Evolutionary conservation across 1,284 basidiomycete genomes (phyloP).

Genomic region (Chiua sp.): DNA sequence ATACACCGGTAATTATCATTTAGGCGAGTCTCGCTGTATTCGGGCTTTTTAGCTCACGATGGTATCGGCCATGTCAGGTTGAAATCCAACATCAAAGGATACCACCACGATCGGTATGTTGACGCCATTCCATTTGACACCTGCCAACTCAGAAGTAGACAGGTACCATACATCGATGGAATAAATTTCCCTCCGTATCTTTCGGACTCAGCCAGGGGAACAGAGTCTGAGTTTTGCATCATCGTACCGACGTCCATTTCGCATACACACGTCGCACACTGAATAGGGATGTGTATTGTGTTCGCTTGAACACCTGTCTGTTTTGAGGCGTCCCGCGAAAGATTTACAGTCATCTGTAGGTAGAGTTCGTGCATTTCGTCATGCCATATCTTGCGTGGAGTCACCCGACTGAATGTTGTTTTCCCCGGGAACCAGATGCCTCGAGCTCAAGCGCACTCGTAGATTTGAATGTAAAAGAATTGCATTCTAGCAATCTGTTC

Average conservation of each 20-base stretch:
- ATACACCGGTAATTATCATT: not conserved
- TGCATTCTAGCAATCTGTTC: not conserved
- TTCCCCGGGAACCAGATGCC: not conserved
- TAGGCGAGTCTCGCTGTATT: not conserved
- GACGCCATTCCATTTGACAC: not conserved
- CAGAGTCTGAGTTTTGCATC: not conserved
- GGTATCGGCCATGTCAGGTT: not conserved
- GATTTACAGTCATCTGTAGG: no score
- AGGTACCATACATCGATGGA: not conserved
- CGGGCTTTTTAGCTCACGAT: constrained; percentile 1
- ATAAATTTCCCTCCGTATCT: not conserved
- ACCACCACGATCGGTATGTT: not conserved
- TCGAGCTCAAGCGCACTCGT: not conserved
- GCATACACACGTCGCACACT: not conserved
- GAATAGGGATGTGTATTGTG: not conserved
- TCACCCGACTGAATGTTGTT: not conserved
- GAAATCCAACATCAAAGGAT: not conserved
- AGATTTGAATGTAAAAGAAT: not conserved
- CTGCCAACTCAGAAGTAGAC: not conserved
- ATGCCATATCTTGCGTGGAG: not conserved
- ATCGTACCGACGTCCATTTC: no score
- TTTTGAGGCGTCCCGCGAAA: not conserved
- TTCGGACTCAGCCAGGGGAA: not conserved
- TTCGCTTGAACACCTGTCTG: not conserved
- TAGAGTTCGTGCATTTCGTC: no score